Base-by-base conservation (phyloP, 306 rosid genomes). In the Glycine latifolia region DNA sequence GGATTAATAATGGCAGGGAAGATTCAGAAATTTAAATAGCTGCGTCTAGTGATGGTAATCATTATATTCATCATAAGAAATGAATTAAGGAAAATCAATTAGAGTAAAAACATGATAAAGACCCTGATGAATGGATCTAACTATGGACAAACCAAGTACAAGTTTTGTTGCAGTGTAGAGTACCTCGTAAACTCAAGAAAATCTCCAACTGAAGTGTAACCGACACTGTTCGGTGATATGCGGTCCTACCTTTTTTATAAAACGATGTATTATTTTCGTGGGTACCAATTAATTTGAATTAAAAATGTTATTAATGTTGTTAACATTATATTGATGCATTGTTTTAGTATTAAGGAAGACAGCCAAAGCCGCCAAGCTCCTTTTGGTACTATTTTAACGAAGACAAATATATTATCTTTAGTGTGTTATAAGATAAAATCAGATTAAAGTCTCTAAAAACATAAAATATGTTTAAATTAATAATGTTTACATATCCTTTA, bases 351-450 rank as follows among this genome's bases (percentile, higher is more conserved):
- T 8, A 17, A 37, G 56, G 90, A 26, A 26, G 33, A 17, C 61
- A 5, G 72, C 7, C 55, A 35, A 58, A 81, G 88, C 86, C 80
- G 59, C 90, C 87, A 20, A 3, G 17, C 54, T 16, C 6, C 3
- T 79, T 78, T 62, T 13, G 5, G 49, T 46, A 39, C 44, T 39
- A 39, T 39, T 39, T 26, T 26, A 26, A 26, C 1, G 31, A 26
- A 26, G 31, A 26, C 31, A 26, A 2, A 26, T 26, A 26, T 26
- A 26, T 26, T 1, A 26, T 26, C 31, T 26, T 26, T 26, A 26
- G 31, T 26, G 31, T 26, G 31, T 26, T 26, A 26, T 26, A 26
- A 26, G 31, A 26, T 26, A 26, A 26, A 26, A 26, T 26, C 31
- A 26, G 31, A 26, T 26, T 26, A 26, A 26, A 26, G 31, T 26